Evolutionary conservation across 2,329 filamentous ascomycete genomes (phyloP).

Genomic region (Penicillium psychrosexuale): DNA sequence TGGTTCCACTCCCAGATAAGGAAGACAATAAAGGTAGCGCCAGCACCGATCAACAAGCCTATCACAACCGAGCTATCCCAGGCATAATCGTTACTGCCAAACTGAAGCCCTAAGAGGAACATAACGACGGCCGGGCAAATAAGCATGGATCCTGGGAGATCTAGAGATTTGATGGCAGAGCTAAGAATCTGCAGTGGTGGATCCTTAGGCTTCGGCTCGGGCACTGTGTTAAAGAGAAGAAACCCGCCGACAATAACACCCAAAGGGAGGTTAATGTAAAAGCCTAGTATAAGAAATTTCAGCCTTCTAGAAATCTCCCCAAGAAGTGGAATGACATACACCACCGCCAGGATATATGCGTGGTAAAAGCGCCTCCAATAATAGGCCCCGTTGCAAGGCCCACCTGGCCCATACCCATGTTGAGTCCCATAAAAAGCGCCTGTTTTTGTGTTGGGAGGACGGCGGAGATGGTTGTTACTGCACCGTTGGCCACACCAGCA

Average conservation of each 20-base stretch:
- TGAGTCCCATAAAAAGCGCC: slow-evolving; percentile 18
- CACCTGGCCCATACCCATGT: slow-evolving; percentile 16
- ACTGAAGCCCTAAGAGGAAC: slow-evolving; percentile 41
- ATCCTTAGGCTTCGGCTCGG: slow-evolving; percentile 23
- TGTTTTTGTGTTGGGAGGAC: slow-evolving; percentile 18
- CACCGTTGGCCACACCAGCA: slow-evolving; percentile 24
- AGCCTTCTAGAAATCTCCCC: background rate
- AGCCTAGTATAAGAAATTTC: slow-evolving; percentile 16
- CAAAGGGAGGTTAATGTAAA: slow-evolving; percentile 40
- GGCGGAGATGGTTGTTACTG: slow-evolving; percentile 16
- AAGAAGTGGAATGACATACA: slow-evolving; percentile 12
- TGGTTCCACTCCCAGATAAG: slow-evolving; percentile 35
- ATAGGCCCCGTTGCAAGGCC: slow-evolving; percentile 29
- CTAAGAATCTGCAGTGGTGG: slow-evolving; percentile 20
- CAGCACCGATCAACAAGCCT: slow-evolving; percentile 33
- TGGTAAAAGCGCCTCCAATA: slow-evolving; percentile 37
- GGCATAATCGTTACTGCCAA: slow-evolving; percentile 26
- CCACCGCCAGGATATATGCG: slow-evolving; percentile 38
- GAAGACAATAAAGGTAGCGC: slow-evolving; percentile 20
- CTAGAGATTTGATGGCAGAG: slow-evolving; percentile 16
- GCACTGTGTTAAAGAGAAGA: slow-evolving; percentile 29
- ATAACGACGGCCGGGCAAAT: slow-evolving; percentile 34
- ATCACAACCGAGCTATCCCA: slow-evolving; percentile 35
- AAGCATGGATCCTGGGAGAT: slow-evolving; percentile 36
- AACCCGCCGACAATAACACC: slow-evolving; percentile 26